Evolutionary conservation across 495 filamentous ascomycete species (phyloP), one percentile per base, ranked within the genome.

Genomic region (Hyaloscypha bicolor): DNA sequence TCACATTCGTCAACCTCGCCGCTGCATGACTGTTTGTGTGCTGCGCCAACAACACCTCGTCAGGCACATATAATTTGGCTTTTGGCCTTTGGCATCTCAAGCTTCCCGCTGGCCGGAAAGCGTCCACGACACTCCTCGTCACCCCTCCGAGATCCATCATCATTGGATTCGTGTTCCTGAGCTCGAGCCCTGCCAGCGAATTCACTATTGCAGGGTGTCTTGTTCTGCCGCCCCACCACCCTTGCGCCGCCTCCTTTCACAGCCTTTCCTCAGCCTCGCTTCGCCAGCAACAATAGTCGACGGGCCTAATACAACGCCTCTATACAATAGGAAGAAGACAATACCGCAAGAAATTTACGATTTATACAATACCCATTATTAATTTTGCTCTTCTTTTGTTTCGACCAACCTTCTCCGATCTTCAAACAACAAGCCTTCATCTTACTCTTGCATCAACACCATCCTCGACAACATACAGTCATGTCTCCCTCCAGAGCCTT

Each of bases 71-170:
- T 48, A 16, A 19, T 48, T 16, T 42, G 3, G 29, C 22, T 25
- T n/a, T 39, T 30, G 42, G 19, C 12, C 30, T 55, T 60, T 55
- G 3, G 8, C 31, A 12, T 48, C 53, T 59, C 19, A 37, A 37
- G 56, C 62, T 63, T 68, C 57, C 67, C 67, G 67, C 67, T 65
- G 67, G 67, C 21, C 67, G 67, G 67, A 64, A 68, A 60, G 39
- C 59, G 37, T 42, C 21, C 37, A 37, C 59, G 37, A 39, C 33
- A 25, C 16, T 42, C 39, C 9, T 42, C 33, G 14, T 19, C 25
- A 42, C 33, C 48, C n/a, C 53, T 29, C 29, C 9, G 21, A 12
- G 53, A 56, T 56, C 29, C 9, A 6, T 31, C 9, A 6, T 31
- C 21, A 12, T 29, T 29, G 22, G 21, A 12, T 56, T 56, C 53